A percentile compares a stretch with the other conserved stretches of the same genome.
Evolutionary conservation across 768 basidiomycete species (phyloP).

Genomic region (Lentinula sp.): DNA sequence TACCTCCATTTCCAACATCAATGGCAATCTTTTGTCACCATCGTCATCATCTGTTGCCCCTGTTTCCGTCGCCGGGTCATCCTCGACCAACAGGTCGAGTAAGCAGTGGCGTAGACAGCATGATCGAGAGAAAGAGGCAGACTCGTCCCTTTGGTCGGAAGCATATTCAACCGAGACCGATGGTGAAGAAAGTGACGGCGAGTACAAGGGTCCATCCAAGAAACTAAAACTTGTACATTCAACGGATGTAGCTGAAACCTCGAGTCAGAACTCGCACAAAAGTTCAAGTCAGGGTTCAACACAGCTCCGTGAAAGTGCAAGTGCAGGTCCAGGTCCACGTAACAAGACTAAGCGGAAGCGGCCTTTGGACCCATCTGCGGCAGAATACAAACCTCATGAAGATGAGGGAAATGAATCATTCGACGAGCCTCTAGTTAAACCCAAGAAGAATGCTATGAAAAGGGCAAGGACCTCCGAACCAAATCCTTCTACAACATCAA

Average conservation of each 20-base stretch:
- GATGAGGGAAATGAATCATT: constrained; percentile 6
- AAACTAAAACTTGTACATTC: neutral
- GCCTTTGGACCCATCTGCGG: neutral
- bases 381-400: constrained; percentile 4
- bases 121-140: neutral
- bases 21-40: constrained; percentile 12
- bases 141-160: neutral
- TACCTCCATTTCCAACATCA: neutral
- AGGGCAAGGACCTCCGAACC: constrained; percentile 26
- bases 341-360: constrained; percentile 3
- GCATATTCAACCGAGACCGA: constrained; percentile 3
- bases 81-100: constrained; percentile 7
- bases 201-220: neutral
- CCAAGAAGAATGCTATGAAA: constrained; percentile 27
- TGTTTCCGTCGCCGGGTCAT: constrained; percentile 15
- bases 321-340: neutral
- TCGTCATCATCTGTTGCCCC: constrained; percentile 17
- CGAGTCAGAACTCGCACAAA: neutral
- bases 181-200: neutral
- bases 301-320: constrained; percentile 4
- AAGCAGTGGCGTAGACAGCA: neutral
- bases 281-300: neutral
- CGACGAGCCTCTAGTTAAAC: neutral
- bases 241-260: neutral
- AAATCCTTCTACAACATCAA: constrained; percentile 10